Conservation (phyloP, 2,329 filamentous ascomycete species). For the Shiraia bambusicola region DNA sequence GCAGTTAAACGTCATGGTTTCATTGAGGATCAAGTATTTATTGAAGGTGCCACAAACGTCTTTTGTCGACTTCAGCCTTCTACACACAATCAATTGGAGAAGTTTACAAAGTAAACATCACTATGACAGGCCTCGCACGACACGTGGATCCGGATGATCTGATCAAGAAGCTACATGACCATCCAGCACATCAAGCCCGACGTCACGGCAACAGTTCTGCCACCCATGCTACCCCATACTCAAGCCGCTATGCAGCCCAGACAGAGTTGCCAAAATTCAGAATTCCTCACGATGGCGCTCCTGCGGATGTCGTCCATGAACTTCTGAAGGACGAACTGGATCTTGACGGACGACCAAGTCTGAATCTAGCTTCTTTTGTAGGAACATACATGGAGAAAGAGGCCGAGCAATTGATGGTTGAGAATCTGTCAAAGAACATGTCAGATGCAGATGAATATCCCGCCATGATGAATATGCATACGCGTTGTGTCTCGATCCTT, state of each 20-base stretch:
- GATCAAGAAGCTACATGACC: slow-evolving; percentile 54
- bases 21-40: slow-evolving; percentile 1
- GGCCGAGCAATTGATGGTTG: slow-evolving; percentile 64
- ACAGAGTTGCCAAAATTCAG: slow-evolving; percentile 61
- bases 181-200: slow-evolving; percentile 45
- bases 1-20: slow-evolving; percentile 16
- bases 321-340: slow-evolving; percentile 53
- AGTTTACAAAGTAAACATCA: slow-evolving; percentile 2
- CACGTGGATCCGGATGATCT: slow-evolving; percentile 58
- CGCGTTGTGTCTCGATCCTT: slow-evolving; percentile 69
- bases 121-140: slow-evolving; percentile 53
- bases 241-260: slow-evolving; percentile 57
- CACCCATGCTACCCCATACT: slow-evolving; percentile 59
- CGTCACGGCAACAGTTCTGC: slow-evolving; percentile 37
- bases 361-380: slow-evolving; percentile 70
- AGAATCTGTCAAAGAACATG: slow-evolving; percentile 71
- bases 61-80: background rate
- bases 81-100: background rate
- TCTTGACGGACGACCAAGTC: slow-evolving; percentile 56
- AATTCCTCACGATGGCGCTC: slow-evolving; percentile 59
- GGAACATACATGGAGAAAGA: slow-evolving; percentile 71
- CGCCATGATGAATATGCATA: slow-evolving; percentile 57
- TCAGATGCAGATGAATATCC: slow-evolving; percentile 61
- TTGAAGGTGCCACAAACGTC: background rate
- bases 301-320: slow-evolving; percentile 65